Evolutionary conservation across 257 asterid species (phyloP).

Genomic region (Capsicum pubescens): DNA sequence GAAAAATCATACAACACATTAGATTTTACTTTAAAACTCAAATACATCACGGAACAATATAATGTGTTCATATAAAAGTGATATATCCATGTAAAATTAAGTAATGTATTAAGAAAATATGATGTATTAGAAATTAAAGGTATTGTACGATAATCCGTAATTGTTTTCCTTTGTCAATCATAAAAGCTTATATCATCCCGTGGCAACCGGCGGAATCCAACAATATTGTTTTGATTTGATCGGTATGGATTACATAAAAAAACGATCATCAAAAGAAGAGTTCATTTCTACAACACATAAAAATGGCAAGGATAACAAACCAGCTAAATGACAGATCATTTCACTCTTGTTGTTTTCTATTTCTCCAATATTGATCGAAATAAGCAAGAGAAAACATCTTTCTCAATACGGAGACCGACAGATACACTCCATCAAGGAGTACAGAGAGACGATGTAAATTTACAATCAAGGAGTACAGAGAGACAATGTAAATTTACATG

Average conservation of each 20-base stretch:
- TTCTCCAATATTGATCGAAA: background rate
- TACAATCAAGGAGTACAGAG: too few relatives aligned
- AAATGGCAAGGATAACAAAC: background rate
- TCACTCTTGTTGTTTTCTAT: background rate
- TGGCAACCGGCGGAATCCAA: conserved; percentile 81
- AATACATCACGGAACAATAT: too few relatives aligned
- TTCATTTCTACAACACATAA: conserved; percentile 17
- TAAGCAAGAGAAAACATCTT: background rate
- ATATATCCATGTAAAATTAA: too few relatives aligned
- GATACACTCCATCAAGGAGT: background rate
- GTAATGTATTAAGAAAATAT: too few relatives aligned
- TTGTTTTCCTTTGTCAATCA: conserved; percentile 19
- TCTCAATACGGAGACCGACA: background rate
- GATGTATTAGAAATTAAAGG: too few relatives aligned
- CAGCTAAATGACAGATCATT: conserved; percentile 3
- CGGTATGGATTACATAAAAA: conserved; percentile 47
- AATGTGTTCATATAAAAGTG: too few relatives aligned
- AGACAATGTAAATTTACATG: too few relatives aligned
- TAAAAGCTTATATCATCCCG: conserved; percentile 54
- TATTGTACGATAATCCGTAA: too few relatives aligned
- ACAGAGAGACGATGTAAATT: background rate
- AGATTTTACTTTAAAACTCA: too few relatives aligned
- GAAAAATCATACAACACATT: too few relatives aligned
- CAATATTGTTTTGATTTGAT: conserved; percentile 79
- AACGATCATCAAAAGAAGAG: background rate